phyloP scores from a whole-genome alignment of 805 yeast species.

The Kregervanrija pseudodelftensis region DNA sequence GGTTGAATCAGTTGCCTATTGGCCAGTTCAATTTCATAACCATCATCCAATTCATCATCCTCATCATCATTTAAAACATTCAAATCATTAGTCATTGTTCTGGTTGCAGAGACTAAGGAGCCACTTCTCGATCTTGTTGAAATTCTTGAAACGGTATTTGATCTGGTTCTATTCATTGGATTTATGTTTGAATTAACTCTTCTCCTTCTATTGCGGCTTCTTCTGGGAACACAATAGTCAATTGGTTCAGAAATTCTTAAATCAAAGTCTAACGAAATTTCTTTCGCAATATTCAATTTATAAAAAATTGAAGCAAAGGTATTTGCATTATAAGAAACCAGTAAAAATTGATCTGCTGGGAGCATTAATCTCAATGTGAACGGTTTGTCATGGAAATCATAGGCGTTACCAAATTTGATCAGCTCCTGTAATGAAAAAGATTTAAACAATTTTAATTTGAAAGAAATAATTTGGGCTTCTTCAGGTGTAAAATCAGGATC shows the following conservation, averaged over 20 bases:
- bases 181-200: constrained; percentile 1
- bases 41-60: constrained; percentile 8
- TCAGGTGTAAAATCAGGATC: constrained; percentile 5
- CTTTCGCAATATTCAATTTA: constrained; percentile 26
- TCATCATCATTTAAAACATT: constrained; percentile 3
- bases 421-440: constrained; percentile 27
- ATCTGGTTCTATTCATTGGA: constrained; percentile 3
- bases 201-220: constrained; percentile 9
- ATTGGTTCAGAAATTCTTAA: constrained; percentile 17
- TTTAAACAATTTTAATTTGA: constrained; percentile 2
- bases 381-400: constrained; percentile 23
- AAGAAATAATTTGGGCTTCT: constrained; percentile 4
- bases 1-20: constrained; percentile 4
- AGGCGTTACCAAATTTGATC: constrained; percentile 25
- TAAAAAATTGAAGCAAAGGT: constrained; percentile 23
- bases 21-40: no score
- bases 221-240: constrained; percentile 26
- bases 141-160: background rate
- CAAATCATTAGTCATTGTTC: no score
- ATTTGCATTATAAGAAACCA: constrained; percentile 23
- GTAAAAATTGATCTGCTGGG: constrained; percentile 21
- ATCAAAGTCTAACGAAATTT: constrained; percentile 28
- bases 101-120: background rate
- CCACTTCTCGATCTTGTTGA: constrained; percentile 4
- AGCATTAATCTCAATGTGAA: constrained; percentile 25